Evolutionary conservation across 2,329 filamentous ascomycete genomes (phyloP).

Genomic region (Cladosporium sphaerospermum): DNA sequence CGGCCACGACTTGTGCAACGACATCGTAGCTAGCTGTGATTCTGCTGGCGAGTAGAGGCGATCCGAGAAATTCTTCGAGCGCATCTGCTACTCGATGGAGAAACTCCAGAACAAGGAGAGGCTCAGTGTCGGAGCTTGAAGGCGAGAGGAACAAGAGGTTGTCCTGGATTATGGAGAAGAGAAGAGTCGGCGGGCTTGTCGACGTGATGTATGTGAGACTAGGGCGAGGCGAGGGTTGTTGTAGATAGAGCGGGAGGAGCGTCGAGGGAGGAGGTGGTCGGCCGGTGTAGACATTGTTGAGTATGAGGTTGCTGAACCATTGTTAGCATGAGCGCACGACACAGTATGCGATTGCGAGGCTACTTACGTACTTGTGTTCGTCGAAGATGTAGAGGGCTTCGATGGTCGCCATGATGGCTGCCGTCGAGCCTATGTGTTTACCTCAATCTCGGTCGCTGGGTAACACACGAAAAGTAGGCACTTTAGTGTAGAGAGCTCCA

Average conservation of each 20-base stretch:
- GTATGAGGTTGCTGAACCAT: conserved; percentile 59
- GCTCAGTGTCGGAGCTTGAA: conserved; percentile 78
- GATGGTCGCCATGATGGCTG: conserved; percentile 57
- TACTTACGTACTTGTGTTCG: conserved; percentile 71
- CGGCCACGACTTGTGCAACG: conserved; percentile 81
- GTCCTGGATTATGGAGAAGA: conserved; percentile 83
- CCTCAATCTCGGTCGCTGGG: too few relatives aligned
- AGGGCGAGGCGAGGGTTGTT: conserved; percentile 72
- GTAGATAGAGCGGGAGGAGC: conserved; percentile 79
- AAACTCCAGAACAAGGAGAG: conserved; percentile 86
- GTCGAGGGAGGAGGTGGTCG: conserved; percentile 70
- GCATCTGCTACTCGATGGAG: conserved; percentile 88
- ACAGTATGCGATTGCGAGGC: conserved; percentile 11
- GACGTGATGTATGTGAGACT: conserved; percentile 80
- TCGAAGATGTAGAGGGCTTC: conserved; percentile 97
- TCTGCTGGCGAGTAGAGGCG: conserved; percentile 76
- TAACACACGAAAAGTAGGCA: too few relatives aligned
- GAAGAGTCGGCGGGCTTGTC: conserved; percentile 75
- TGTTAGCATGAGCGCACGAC: conserved; percentile 11
- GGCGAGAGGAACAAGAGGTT: conserved; percentile 82
- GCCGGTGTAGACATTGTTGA: conserved; percentile 82
- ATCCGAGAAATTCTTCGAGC: conserved; percentile 88
- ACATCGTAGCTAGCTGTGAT: conserved; percentile 90
- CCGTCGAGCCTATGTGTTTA: too few relatives aligned
- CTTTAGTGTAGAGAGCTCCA: too few relatives aligned